A percentile compares a stretch with the other conserved stretches of the same genome.
Evolutionary conservation across 768 basidiomycete genomes (phyloP).

Genomic region (Trametes gibbosa): DNA sequence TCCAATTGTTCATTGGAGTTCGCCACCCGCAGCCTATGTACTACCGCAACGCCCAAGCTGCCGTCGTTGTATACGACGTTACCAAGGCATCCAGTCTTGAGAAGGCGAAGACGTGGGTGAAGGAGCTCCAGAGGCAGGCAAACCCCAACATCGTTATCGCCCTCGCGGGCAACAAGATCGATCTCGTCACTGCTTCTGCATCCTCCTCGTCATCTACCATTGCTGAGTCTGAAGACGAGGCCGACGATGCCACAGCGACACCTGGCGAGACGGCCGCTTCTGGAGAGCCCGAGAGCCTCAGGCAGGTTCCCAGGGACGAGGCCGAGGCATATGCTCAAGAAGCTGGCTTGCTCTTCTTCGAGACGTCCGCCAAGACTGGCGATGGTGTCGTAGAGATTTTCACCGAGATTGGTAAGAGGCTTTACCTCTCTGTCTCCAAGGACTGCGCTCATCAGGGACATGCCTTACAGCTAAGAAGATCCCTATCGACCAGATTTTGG

Average conservation of each 20-base stretch:
- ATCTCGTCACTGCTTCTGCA: constrained; percentile 72
- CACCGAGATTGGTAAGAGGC: constrained; percentile 86
- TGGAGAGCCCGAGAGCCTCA: constrained; percentile 64
- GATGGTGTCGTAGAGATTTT: constrained; percentile 95
- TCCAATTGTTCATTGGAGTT: not conserved
- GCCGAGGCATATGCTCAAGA: constrained; percentile 96
- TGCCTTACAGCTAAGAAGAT: constrained; percentile 66
- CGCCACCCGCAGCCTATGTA: constrained; percentile 79
- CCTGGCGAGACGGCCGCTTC: constrained; percentile 60
- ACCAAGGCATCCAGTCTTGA: constrained; percentile 95
- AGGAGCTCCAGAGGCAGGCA: constrained; percentile 97
- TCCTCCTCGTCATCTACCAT: constrained; percentile 48
- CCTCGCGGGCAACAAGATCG: constrained; percentile 95
- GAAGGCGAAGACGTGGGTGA: constrained; percentile 99
- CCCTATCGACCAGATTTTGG: constrained; percentile 92
- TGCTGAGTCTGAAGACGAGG: constrained; percentile 81
- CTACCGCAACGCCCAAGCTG: constrained; percentile 96
- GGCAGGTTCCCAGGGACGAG: constrained; percentile 93
- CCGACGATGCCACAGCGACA: constrained; percentile 89
- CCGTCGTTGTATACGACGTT: constrained; percentile 97
- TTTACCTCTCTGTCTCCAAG: not conserved
- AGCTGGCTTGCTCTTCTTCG: constrained; percentile 92
- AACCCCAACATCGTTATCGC: constrained; percentile 99
- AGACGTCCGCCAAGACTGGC: constrained; percentile 96
- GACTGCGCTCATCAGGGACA: not conserved